phyloP scores from a whole-genome alignment of 2,329 filamentous ascomycete genomes.

The Helotiales sp. region DNA sequence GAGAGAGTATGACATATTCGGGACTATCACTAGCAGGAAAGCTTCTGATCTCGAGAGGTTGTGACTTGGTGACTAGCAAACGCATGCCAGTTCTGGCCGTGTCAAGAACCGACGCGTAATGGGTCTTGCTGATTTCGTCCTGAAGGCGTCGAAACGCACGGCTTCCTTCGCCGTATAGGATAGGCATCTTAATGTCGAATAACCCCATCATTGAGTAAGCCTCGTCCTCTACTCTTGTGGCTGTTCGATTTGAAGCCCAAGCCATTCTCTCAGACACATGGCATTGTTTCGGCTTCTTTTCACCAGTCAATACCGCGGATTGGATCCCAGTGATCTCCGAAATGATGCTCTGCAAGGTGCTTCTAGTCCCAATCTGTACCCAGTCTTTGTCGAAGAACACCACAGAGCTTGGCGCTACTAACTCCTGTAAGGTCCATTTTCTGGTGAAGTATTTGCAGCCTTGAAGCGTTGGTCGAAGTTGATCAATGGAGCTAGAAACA shows the following conservation, averaged over 20 bases:
- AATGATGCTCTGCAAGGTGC: neutral
- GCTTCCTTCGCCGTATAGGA: neutral
- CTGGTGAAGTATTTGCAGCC: neutral
- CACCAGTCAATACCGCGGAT: neutral
- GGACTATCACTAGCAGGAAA: neutral
- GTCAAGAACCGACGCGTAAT: neutral
- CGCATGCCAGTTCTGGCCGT: neutral
- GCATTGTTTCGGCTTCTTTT: neutral
- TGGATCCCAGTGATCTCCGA: neutral
- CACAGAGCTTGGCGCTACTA: neutral
- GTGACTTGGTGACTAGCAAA: neutral
- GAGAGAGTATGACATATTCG: neutral
- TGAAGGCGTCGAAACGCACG: neutral
- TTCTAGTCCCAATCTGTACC: neutral
- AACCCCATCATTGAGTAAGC: neutral
- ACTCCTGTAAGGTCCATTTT: neutral
- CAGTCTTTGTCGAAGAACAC: neutral
- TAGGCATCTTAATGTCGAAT: neutral
- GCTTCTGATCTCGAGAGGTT: neutral
- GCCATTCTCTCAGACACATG: neutral
- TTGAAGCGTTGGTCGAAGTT: neutral
- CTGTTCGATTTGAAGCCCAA: neutral
- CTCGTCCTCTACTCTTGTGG: neutral
- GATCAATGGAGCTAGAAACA: neutral
- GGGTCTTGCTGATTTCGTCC: neutral